Percentiles rank a stretch among this genome's conserved stretches.
Evolutionary conservation across 31 red algal species (phyloP).

Genomic region (Asparagopsis taxiformis): DNA sequence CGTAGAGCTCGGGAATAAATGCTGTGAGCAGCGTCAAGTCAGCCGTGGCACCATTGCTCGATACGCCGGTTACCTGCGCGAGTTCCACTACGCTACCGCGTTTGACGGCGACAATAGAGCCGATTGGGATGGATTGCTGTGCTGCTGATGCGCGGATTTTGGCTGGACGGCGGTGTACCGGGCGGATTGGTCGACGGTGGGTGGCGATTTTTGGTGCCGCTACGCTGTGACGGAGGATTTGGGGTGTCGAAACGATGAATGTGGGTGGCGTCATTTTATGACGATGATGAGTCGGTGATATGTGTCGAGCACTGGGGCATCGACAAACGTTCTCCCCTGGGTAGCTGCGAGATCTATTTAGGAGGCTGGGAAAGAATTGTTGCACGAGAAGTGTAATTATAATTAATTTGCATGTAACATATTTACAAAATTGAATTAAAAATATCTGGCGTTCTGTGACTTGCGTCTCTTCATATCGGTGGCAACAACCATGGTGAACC

Average conservation of each 20-base stretch:
- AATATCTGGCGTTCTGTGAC: conserved; percentile 18
- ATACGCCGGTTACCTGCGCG: conserved; percentile 42
- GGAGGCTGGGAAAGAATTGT: too few relatives aligned
- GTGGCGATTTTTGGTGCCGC: background rate
- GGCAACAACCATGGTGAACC: conserved; percentile 38
- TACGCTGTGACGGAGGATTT: too few relatives aligned
- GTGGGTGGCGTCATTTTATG: too few relatives aligned
- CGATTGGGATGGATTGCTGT: background rate
- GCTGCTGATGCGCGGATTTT: background rate
- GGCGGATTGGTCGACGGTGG: background rate
- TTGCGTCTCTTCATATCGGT: conserved; percentile 66
- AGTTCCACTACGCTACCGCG: background rate
- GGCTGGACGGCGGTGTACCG: background rate
- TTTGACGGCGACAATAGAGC: conserved; percentile 14
- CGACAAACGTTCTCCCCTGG: too few relatives aligned
- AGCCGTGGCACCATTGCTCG: conserved; percentile 40
- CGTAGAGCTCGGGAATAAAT: conserved; percentile 59
- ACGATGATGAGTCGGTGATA: too few relatives aligned
- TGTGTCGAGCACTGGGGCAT: too few relatives aligned
- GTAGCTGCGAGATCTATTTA: too few relatives aligned
- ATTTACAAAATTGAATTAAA: too few relatives aligned
- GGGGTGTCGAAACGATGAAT: too few relatives aligned
- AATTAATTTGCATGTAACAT: too few relatives aligned
- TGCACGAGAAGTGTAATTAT: too few relatives aligned
- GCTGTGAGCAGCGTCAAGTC: conserved; percentile 53